Evolutionary conservation across 2,329 filamentous ascomycete genomes (phyloP).

Genomic region (Pseudogymnoascus sp.): DNA sequence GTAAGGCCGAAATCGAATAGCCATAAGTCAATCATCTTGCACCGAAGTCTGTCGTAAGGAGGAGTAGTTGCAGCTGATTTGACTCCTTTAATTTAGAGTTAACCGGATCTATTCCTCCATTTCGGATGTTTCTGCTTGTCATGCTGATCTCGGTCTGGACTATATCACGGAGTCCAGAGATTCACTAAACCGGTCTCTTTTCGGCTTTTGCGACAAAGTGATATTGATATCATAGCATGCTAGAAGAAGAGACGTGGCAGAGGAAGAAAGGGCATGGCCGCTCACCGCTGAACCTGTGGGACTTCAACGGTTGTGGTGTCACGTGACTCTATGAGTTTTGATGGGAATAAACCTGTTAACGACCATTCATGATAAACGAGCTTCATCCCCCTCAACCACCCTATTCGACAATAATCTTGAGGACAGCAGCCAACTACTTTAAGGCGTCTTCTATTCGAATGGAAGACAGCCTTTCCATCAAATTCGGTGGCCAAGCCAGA

Average conservation of each 20-base stretch:
- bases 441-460: neutral
- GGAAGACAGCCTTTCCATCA: neutral
- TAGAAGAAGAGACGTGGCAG: neutral
- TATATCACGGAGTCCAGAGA: neutral
- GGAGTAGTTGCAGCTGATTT: neutral
- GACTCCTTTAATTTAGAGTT: neutral
- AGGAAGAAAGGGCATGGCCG: neutral
- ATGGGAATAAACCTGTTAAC: neutral
- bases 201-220: neutral
- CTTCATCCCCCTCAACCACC: conserved; percentile 51
- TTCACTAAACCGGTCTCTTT: neutral
- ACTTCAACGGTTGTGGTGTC: neutral
- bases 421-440: conserved; percentile 1
- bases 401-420: conserved; percentile 31
- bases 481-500: neutral
- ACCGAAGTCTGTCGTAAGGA: neutral
- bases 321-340: neutral
- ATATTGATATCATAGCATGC: neutral
- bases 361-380: conserved; percentile 45
- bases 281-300: neutral
- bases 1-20: neutral
- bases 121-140: neutral
- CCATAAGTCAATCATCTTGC: neutral
- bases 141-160: neutral
- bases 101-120: neutral